Evolutionary conservation across 2,329 filamentous ascomycete genomes (phyloP), one percentile per base, ranked within the genome.

Genomic region (Fonsecaea erecta): DNA sequence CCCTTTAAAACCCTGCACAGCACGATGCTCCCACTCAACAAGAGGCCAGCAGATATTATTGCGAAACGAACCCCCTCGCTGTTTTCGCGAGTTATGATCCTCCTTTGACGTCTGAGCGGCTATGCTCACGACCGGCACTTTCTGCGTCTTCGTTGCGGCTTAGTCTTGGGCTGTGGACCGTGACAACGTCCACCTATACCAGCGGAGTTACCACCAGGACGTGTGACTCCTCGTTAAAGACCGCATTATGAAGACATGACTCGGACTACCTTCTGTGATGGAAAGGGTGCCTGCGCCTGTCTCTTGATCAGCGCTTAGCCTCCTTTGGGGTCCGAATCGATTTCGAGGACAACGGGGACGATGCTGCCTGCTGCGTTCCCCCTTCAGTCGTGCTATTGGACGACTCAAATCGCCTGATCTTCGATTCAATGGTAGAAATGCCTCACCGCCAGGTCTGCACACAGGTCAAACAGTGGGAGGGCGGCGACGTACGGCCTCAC

Each of bases 221-320:
- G 34, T 37, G 9, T 37, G 9, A 37, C 34, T 37, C 12, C 34
- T 37, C 34, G 9, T 37, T 37, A 14, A 37, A 37, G 34, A 37
- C 34, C 34, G 34, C 9, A 14, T 37, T 51, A 51, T 51, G 46
- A n/a, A n/a, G 46, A 51, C 46, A n/a, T 51, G 46, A n/a, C 46
- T 51, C 21, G 46, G 46, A 18, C 28, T 26, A 21, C 46, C 11
- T 21, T 51, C 46, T 7, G 46, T 51, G 46, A 51, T 51, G 46
- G 46, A 51, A 26, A 21, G 46, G 5, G 46, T 51, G 46, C 46
- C 46, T 51, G 46, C 46, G 46, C 46, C 46, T 21, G 46, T 51
- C 5, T 21, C 46, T 51, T 51, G 46, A 18, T 51, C 46, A 51
- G 46, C 21, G 46, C n/a, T 51, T 51, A 51, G 46, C 46, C 46